A percentile compares a stretch with the other conserved stretches of the same genome.
Conservation (phyloP, 441 rosid genomes). For the Francoa sonchifolia region DNA sequence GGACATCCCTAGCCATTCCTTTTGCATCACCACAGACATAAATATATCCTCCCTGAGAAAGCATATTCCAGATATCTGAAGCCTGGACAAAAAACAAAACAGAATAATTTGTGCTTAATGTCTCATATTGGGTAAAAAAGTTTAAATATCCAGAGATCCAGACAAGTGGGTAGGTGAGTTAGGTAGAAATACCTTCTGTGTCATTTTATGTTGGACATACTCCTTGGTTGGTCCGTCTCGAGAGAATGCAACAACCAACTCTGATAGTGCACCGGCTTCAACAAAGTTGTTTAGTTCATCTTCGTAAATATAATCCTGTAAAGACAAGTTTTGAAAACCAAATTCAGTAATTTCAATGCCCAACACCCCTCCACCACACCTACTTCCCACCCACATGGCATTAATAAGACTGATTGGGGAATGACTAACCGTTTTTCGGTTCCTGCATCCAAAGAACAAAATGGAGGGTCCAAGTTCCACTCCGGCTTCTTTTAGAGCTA, state of each 20-base stretch:
- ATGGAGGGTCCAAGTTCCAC: conserved; percentile 70
- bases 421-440: conserved; percentile 49
- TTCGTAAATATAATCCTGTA: conserved; percentile 85
- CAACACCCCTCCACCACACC: background rate
- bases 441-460: conserved; percentile 94
- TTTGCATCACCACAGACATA: conserved; percentile 53
- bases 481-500: conserved; percentile 64
- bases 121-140: background rate
- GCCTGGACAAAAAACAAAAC: conserved; percentile 17
- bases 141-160: background rate
- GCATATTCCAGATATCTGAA: conserved; percentile 31
- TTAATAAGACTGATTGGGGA: background rate
- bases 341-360: background rate
- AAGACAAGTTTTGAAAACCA: background rate
- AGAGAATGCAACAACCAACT: conserved; percentile 76
- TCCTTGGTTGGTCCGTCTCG: conserved; percentile 93
- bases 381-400: conserved; percentile 5
- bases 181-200: conserved; percentile 53
- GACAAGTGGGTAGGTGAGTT: background rate
- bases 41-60: conserved; percentile 34
- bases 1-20: conserved; percentile 50
- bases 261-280: conserved; percentile 67
- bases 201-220: conserved; percentile 91
- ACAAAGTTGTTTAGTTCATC: conserved; percentile 66
- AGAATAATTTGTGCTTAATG: background rate